A percentile compares a stretch with the other conserved stretches of the same genome.
Conservation (phyloP, 352 stramenopile species). For the Saprolegnia parasitica region DNA sequence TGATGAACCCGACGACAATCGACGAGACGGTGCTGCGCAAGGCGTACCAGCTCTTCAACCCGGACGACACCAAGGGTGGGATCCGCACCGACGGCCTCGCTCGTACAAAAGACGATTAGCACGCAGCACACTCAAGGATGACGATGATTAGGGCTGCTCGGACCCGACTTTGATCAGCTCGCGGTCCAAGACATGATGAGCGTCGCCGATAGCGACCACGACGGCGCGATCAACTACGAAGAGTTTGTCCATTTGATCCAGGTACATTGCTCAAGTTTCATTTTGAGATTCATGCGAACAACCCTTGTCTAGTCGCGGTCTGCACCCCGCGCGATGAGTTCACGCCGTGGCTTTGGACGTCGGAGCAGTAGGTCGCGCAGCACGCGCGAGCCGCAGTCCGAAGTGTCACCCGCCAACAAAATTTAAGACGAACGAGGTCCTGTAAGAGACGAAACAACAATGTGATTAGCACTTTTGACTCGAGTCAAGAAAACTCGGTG, state of each 20-base stretch:
- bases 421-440: too few relatives aligned
- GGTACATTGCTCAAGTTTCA: not conserved
- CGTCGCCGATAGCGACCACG: constrained; percentile 16
- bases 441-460: too few relatives aligned
- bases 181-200: constrained; percentile 24
- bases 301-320: not conserved
- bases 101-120: too few relatives aligned
- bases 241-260: constrained; percentile 27
- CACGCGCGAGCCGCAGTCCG: not conserved
- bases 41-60: constrained; percentile 61
- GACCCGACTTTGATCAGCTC: constrained; percentile 3
- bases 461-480: too few relatives aligned
- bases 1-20: constrained; percentile 54
- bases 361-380: not conserved
- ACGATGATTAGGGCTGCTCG: constrained; percentile 8
- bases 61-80: constrained; percentile 45
- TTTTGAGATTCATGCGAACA: not conserved
- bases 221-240: constrained; percentile 26
- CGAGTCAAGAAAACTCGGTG: too few relatives aligned
- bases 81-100: constrained; percentile 57
- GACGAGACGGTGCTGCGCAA: constrained; percentile 50
- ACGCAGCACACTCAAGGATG: not conserved
- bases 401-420: not conserved
- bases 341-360: not conserved
- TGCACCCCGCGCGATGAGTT: not conserved